These are phyloP conservation scores for Pythium rishiriense DNA, from an alignment of 352 stramenopile genomes.

Conservation along the genomic window DNA sequence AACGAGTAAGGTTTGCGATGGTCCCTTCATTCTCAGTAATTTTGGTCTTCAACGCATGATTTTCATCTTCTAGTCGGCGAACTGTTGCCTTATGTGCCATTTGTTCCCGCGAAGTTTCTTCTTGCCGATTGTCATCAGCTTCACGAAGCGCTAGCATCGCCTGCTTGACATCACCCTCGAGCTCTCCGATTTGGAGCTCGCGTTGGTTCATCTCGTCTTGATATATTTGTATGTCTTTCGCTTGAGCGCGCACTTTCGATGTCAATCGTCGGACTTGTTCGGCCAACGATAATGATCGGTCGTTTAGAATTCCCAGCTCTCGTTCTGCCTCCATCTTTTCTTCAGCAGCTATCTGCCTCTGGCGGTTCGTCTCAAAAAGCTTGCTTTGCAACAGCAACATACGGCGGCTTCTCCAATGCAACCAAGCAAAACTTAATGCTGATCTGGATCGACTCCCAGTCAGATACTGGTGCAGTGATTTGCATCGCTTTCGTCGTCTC, in stretches of 20 bases:
- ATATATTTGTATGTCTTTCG: conserved; percentile 32
- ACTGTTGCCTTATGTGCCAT: not conserved
- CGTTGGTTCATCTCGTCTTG: conserved; percentile 35
- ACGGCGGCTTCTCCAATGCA: conserved; percentile 36
- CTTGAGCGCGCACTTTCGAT: conserved; percentile 30
- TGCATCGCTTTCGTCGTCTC: conserved; percentile 27
- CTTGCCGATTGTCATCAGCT: not conserved
- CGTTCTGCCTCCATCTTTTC: conserved; percentile 52
- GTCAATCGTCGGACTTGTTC: conserved; percentile 40
- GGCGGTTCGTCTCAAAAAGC: conserved; percentile 20
- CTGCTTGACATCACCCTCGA: conserved; percentile 34
- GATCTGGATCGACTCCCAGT: conserved; percentile 19
- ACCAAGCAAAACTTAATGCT: conserved; percentile 37
- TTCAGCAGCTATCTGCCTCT: conserved; percentile 21
- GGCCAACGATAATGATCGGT: conserved; percentile 37
- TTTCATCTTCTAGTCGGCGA: conserved; percentile 4
- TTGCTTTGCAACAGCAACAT: conserved; percentile 21
- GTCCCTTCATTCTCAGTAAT: not conserved
- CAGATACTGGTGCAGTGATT: conserved; percentile 25
- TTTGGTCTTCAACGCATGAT: not conserved
- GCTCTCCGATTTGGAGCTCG: conserved; percentile 34
- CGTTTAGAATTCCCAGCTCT: conserved; percentile 40
- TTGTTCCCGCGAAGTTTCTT: not conserved
- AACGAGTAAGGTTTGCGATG: not conserved
- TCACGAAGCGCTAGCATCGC: conserved; percentile 28